Conservation (phyloP, 164 flowering plant genomes). For the Macadamia integrifolia region DNA sequence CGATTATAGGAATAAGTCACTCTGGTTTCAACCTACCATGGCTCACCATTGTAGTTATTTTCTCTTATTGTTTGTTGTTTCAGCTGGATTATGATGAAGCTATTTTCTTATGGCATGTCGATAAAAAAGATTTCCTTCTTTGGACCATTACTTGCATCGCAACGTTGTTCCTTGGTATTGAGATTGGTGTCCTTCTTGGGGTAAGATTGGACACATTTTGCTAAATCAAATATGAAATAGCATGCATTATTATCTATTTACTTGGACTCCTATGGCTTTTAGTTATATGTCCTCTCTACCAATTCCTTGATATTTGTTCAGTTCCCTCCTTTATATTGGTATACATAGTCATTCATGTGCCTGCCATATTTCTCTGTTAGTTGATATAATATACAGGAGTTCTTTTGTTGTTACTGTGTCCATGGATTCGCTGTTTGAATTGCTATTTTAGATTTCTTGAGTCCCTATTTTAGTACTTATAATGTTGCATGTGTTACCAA, state of each 20-base stretch:
- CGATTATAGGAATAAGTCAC: background rate
- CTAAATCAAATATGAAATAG: background rate
- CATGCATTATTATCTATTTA: background rate
- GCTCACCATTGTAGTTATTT: background rate
- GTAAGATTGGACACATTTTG: slow-evolving; percentile 27
- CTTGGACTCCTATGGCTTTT: background rate
- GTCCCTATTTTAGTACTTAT: no score
- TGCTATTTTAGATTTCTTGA: no score
- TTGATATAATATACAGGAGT: no score
- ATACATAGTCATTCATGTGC: background rate
- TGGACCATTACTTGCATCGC: slow-evolving; percentile 71
- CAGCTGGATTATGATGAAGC: slow-evolving; percentile 99
- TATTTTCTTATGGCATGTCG: slow-evolving; percentile 85
- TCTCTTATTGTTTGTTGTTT: slow-evolving; percentile 15
- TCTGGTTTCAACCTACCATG: background rate
- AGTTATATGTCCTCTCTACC: background rate
- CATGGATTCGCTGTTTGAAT: no score
- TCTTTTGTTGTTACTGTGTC: no score
- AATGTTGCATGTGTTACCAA: no score
- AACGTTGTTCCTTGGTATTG: slow-evolving; percentile 89
- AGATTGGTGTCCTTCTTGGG: slow-evolving; percentile 95
- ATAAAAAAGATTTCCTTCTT: slow-evolving; percentile 89
- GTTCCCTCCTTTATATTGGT: background rate
- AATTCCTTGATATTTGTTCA: background rate
- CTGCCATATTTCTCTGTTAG: no score